phyloP scores from a whole-genome alignment of 805 yeast genomes.

The Myxozyma mucilagina region DNA sequence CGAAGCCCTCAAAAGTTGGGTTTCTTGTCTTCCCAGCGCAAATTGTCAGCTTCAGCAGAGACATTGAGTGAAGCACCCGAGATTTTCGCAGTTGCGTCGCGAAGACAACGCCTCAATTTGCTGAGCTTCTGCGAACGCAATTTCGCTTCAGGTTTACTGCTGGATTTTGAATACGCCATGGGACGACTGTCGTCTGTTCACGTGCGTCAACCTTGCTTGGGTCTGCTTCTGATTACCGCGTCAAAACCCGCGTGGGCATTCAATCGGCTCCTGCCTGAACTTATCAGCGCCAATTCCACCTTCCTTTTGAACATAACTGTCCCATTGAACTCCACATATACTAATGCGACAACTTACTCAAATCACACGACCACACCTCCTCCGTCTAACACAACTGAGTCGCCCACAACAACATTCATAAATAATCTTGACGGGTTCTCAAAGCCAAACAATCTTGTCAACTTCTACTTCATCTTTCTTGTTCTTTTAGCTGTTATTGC shows the following conservation, averaged over 20 bases:
- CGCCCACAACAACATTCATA: constrained; percentile 12
- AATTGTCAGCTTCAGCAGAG: too few species aligned
- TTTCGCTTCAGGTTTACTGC: neutral
- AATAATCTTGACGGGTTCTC: constrained; percentile 20
- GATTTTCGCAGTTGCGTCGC: neutral
- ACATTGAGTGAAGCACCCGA: neutral
- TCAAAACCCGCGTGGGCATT: neutral
- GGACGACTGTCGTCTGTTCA: neutral
- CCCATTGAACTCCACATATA: neutral
- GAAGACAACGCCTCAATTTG: neutral
- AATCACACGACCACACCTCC: constrained; percentile 7
- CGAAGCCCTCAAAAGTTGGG: too few species aligned
- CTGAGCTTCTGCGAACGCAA: too few species aligned
- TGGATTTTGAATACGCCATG: neutral
- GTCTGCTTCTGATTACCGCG: neutral
- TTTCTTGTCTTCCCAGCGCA: too few species aligned
- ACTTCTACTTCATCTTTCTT: constrained; percentile 26
- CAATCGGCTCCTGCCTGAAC: constrained; percentile 9
- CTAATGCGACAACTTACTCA: neutral
- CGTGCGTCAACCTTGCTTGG: neutral
- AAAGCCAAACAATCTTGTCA: constrained; percentile 22
- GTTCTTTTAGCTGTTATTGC: constrained; percentile 19
- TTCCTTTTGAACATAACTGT: neutral
- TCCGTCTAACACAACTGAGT: constrained; percentile 4
- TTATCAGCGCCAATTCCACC: neutral